Base-by-base conservation (phyloP, 345 rosid species). In the Carallia brachiata region DNA sequence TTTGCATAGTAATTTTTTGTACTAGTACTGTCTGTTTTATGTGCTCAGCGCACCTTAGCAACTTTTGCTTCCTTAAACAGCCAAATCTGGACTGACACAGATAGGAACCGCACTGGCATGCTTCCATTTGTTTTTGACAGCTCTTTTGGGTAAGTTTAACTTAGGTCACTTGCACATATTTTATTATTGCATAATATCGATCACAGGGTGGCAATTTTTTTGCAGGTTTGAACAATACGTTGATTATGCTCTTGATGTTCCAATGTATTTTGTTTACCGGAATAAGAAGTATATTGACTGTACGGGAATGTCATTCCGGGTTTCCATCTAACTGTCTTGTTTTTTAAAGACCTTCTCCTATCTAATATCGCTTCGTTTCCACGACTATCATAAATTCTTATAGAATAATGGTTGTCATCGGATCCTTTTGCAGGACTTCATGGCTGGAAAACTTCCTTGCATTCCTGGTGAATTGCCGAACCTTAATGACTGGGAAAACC, bases 211-310 rank as follows among this genome's bases (percentile, higher is more conserved):
- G 17, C 15, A 28, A 65, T 34, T 69, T 62, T 69, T 74, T 36
- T 80, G 80, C 87, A 92, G 98, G 84, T 95, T 95, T 89, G 98
- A 95, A 85, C 98, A 84, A 81, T 95, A 95, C 78, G 99, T 95
- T 67, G 98, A 95, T 65, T 95, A 95, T 52, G 99, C 99, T 68
- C 97, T 95, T n/a, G 98, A 95, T 76, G 98, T 92, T 75, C 99
- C 99, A 39, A 95, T 92, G 99, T 95, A 95, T 83, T 95, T 92
- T 75, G 96, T 92, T 62, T 95, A 92, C 70, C 87, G 93, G 67
- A 82, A 89, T 70, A 78, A 89, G 82, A 89, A 87, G 80, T 92
- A 90, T 70, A 81, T 95, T 36, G 97, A 95, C 86, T 95, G 99
- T 79, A 70, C 90, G 40, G 98, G 99, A 84, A 75, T 89, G 94